Evolutionary conservation across 2,329 filamentous ascomycete genomes (phyloP).

Genomic region (Diaporthe humulicola): DNA sequence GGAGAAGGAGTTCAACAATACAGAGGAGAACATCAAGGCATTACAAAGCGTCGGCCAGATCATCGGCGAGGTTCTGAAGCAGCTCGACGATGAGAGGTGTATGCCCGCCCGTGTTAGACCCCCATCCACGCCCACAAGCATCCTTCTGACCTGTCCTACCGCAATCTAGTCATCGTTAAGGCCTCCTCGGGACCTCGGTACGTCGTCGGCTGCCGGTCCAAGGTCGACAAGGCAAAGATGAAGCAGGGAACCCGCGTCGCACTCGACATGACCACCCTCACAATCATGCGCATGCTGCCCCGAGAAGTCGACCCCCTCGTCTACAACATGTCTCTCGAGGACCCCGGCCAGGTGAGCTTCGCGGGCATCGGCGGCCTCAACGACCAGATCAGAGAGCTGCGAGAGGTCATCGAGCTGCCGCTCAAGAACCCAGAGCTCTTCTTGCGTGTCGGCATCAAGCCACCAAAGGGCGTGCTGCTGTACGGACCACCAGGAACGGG

Average conservation of each 20-base stretch:
- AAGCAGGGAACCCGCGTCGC: constrained; percentile 99
- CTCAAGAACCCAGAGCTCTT: constrained; percentile 99
- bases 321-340: constrained; percentile 99
- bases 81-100: constrained; percentile 99
- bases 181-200: constrained; percentile 97
- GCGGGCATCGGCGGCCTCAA: constrained; percentile 97
- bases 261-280: constrained; percentile 98
- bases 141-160: constrained; percentile 2
- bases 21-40: constrained; percentile 99
- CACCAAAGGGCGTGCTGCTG: constrained; percentile 94
- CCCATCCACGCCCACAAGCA: neutral
- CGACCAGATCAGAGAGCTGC: constrained; percentile 96
- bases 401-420: constrained; percentile 97
- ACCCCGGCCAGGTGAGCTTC: constrained; percentile 97
- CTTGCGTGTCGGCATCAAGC: constrained; percentile 96
- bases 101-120: constrained; percentile 54
- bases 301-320: constrained; percentile 98
- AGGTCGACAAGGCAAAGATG: constrained; percentile 96
- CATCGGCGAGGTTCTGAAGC: constrained; percentile 98
- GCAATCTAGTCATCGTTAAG: constrained; percentile 88
- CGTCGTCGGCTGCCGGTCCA: constrained; percentile 97
- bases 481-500: constrained; percentile 98
- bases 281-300: constrained; percentile 99
- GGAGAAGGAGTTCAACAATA: constrained; percentile 95
- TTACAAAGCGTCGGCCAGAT: constrained; percentile 99